Conservation (phyloP, 2,329 filamentous ascomycete species). For the Fusarium brachygibbosum region DNA sequence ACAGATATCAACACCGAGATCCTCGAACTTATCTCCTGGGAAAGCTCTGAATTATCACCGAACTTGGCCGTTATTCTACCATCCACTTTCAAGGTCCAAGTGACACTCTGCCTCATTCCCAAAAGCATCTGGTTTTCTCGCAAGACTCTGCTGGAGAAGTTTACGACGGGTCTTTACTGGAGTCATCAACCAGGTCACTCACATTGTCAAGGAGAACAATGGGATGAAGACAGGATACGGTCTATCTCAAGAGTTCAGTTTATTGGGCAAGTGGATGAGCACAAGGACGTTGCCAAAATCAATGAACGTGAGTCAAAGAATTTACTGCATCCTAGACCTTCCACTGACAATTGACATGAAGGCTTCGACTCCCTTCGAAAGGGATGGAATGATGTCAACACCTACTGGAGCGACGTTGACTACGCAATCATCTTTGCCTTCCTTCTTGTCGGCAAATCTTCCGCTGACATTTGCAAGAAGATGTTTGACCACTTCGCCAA, state of each 20-base stretch:
- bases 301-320: background rate
- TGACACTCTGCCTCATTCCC: constrained; percentile 20
- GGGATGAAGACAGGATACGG: constrained; percentile 6
- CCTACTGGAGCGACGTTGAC: constrained; percentile 28
- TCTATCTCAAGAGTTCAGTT: constrained; percentile 14
- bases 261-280: constrained; percentile 6
- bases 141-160: constrained; percentile 17
- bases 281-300: background rate
- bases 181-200: background rate
- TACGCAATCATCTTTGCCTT: constrained; percentile 16
- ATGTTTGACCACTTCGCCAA: constrained; percentile 20
- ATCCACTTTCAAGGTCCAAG: constrained; percentile 8
- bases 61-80: background rate
- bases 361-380: constrained; percentile 10
- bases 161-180: constrained; percentile 23
- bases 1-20: background rate
- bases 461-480: constrained; percentile 6
- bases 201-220: background rate
- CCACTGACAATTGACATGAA: background rate
- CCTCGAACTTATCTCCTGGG: constrained; percentile 5
- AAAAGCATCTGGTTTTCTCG: constrained; percentile 14
- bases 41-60: background rate
- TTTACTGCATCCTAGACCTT: fast-evolving
- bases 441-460: constrained; percentile 11
- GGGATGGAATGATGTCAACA: constrained; percentile 19